Evolutionary conservation across 192 early-diverging fungal genomes (phyloP).

Genomic region (Umbelopsis sp.): DNA sequence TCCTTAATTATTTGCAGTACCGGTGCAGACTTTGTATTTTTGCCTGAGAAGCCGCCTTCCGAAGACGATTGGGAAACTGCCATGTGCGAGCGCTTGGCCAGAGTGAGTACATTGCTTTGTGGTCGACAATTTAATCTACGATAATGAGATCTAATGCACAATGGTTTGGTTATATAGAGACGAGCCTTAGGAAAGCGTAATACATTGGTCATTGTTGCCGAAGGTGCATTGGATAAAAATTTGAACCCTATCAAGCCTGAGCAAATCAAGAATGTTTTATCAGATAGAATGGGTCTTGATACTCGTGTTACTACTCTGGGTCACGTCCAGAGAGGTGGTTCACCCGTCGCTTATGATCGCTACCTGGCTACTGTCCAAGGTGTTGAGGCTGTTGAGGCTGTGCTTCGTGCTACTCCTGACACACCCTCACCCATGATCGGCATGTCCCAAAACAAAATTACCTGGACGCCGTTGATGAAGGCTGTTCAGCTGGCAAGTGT

Average conservation of each 20-base stretch:
- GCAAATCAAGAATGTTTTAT: slow-evolving; percentile 80
- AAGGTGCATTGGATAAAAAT: slow-evolving; percentile 92
- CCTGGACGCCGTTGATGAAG: slow-evolving; percentile 84
- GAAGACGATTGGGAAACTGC: slow-evolving; percentile 85
- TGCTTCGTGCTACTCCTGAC: slow-evolving; percentile 79
- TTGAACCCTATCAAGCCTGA: slow-evolving; percentile 88
- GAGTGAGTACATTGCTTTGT: slow-evolving; percentile 31
- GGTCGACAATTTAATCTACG: no score
- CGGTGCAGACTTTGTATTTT: slow-evolving; percentile 95
- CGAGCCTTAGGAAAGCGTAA: slow-evolving; percentile 79
- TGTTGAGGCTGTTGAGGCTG: slow-evolving; percentile 92
- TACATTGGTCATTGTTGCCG: slow-evolving; percentile 93
- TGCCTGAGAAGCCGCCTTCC: slow-evolving; percentile 90
- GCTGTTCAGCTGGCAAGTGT: slow-evolving; percentile 79
- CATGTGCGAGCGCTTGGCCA: slow-evolving; percentile 79
- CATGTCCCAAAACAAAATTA: slow-evolving; percentile 88
- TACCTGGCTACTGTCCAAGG: slow-evolving; percentile 94
- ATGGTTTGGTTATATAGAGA: slow-evolving; percentile 23
- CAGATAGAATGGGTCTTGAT: slow-evolving; percentile 80
- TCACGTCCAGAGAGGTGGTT: slow-evolving; percentile 94
- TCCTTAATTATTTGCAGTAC: slow-evolving; percentile 46
- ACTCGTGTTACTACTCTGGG: slow-evolving; percentile 94
- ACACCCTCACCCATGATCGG: slow-evolving; percentile 94
- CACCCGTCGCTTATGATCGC: slow-evolving; percentile 88
- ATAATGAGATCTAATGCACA: background rate